Base-by-base conservation (phyloP, 73 alveolate genomes). In the Loxodes magnus region DNA sequence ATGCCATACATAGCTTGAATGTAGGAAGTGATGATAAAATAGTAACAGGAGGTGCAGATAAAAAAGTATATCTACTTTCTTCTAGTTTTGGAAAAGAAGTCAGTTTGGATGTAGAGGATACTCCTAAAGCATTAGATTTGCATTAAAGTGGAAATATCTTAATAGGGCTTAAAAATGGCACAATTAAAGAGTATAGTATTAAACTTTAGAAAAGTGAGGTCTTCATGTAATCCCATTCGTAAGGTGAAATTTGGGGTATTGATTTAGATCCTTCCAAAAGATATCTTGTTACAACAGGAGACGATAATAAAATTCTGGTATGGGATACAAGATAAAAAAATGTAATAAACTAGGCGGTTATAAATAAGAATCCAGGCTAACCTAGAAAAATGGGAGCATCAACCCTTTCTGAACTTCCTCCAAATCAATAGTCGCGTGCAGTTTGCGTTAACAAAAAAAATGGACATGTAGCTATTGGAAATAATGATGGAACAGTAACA, bases 161-260 rank as follows among this genome's bases (percentile, higher is more conserved):
- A 42, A 82, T 66, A 9, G 98, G 98, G 22, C 71, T 83, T 55
- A 84, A 90, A 76, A 87, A 77, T 43, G 98, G 98, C 37, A 73
- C 43, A 44, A 74, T 71, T 5, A 69, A 77, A 5, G 93, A 83
- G 39, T 51, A 67, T n/a, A 42, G 28, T 54, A 51, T 72, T 35
- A 67, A 70, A 19, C 71, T 66, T 22, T 37, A 28, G 25, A 60
- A 56, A 61, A 77, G 50, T 51, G 67, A 43, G 22, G 67, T 64
- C 35, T 24, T 56, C 34, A 73, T 79, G 87, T 61, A 79, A 23
- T 60, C 81, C 4, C 98, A 89, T 68, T 54, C 67, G 61, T 82
- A 80, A 30, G 90, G 92, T 25, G 98, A 89, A 68, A 72, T 81
- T 50, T 89, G 98, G 96, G 41, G n/a, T 9, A 31, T 31, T 9